Base-by-base conservation (phyloP, 352 stramenopile genomes). In the Globisporangium perplexum region DNA sequence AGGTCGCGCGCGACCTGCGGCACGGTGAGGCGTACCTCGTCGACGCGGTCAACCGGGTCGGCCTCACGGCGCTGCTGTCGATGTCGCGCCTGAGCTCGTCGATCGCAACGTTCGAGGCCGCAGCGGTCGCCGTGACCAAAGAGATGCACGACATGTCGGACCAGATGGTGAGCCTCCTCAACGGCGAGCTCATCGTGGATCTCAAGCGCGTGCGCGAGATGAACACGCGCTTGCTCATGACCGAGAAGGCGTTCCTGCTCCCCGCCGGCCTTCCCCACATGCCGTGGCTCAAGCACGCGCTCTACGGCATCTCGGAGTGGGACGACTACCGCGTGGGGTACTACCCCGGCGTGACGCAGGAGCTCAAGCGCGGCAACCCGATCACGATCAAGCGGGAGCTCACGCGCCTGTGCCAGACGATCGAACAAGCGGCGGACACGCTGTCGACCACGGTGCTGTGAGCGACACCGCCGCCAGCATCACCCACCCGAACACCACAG, bases 301-400 rank as follows among this genome's bases (percentile, higher is more conserved):
- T 93, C 20, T 91, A 90, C 38, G 83, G 81, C n/a, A 87, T 90
- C 63, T 91, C 80, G 22, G 77, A 88, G 48, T 90, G 76, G 69
- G 76, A 93, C 53, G 83, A 93, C 64, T 93, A 86, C 53, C 78
- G 79, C 24, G 75, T 90, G 15, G 73, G 77, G 49, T 75, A 79
- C 54, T 93, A 88, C 55, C 81, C 83, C 1, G 70, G 77, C 10
- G 75, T 93, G 11, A 85, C 81, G 14, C 76, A 90, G 24, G 78
- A 90, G 63, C 71, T 93, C 44, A 73, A 81, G 55, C 67, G 59
- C 28, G 72, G 67, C 38, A 91, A 86, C 47, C 61, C 76, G 15
- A 83, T 91, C 65, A 83, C 76, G 12, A 77, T 88, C 49, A 86
- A 87, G 60, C 76, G 80, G 24, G 78, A 93, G 52, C 62, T 91